phyloP scores from a whole-genome alignment of 169 alveolate genomes.

The Plasmodium blacklocki region DNA sequence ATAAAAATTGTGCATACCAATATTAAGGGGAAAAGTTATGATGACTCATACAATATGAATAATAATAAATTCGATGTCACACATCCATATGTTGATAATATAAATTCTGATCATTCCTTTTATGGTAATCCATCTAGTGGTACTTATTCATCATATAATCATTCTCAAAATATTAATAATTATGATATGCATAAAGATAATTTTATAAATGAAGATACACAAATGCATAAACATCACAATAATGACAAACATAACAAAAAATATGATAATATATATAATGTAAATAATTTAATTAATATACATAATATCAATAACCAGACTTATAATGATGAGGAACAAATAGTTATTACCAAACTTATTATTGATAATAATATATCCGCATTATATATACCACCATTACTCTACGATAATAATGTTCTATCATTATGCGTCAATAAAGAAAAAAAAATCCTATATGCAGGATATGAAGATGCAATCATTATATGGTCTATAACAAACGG shows the following conservation, averaged over 20 bases:
- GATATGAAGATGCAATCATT: slow-evolving; percentile 68
- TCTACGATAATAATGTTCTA: slow-evolving; percentile 33
- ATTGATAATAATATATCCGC: slow-evolving; percentile 69
- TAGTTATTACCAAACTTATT: slow-evolving; percentile 20
- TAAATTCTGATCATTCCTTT: background rate
- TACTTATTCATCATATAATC: background rate
- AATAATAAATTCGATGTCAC: background rate
- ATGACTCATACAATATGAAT: background rate
- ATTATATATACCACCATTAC: slow-evolving; percentile 58
- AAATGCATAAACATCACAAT: background rate
- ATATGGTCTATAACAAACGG: slow-evolving; percentile 67
- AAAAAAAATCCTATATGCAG: slow-evolving; percentile 67
- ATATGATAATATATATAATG: background rate
- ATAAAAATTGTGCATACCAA: background rate
- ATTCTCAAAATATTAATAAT: no score
- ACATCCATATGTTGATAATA: background rate
- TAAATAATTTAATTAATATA: no score
- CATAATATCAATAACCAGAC: no score
- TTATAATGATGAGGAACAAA: background rate
- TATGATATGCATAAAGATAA: no score
- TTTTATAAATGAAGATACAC: no score
- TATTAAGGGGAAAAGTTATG: background rate
- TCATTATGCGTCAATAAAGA: slow-evolving; percentile 63
- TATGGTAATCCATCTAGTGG: background rate
- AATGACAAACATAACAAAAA: background rate